Base-by-base conservation (phyloP, 2,329 filamentous ascomycete species). In the Fusarium sp. region DNA sequence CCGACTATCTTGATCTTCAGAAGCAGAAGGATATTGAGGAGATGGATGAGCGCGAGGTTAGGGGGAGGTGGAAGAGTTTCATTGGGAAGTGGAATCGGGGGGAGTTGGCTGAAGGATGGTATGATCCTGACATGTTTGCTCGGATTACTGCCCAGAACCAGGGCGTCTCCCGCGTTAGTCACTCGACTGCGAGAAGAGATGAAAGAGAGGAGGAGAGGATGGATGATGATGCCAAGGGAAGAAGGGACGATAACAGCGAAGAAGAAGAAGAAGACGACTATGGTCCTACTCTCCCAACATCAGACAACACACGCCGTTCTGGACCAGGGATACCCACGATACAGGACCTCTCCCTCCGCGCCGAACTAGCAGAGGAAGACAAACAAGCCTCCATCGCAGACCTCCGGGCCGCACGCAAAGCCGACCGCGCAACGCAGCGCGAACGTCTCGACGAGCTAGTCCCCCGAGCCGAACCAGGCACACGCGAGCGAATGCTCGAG, bases 1-100 rank as follows among this genome's bases (percentile, higher is more conserved):
- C 92, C 17, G 90, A 93, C 56, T 98, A 98, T 77, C 87, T 98
- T 29, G 93, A 95, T 76, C 89, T 98, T 36, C 96, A 98, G 82
- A 98, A 98, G 83, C 87, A 91, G 42, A 87, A 93, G 44, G 84
- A 92, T 62, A 84, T 97, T 2, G 87, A 91, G 20, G 87, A 89
- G 11, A 85, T 98, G 74, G 88, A 91, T 64, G 92, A 94, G 71
- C 88, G 89, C n/a, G 95, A 98, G 80, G 83, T 91, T 1, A 92
- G 88, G 73, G 95, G 95, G 2, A 87, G 96, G 64, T 99, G 96
- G 95, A 98, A 98, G 87, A 96, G 94, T 80, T 99, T 98, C 78
- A 81, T 96, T 14, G 87, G 89, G 5, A 96, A 95, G 86, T 99
- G 96, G 96, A 99, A 99, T 84, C 90, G 91, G 77, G 92, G 92